Percentiles rank a stretch among this genome's conserved stretches.
These are phyloP conservation scores for Lomentospora prolificans DNA, from an alignment of 2,329 filamentous ascomycete genomes.

Conservation along the genomic window DNA sequence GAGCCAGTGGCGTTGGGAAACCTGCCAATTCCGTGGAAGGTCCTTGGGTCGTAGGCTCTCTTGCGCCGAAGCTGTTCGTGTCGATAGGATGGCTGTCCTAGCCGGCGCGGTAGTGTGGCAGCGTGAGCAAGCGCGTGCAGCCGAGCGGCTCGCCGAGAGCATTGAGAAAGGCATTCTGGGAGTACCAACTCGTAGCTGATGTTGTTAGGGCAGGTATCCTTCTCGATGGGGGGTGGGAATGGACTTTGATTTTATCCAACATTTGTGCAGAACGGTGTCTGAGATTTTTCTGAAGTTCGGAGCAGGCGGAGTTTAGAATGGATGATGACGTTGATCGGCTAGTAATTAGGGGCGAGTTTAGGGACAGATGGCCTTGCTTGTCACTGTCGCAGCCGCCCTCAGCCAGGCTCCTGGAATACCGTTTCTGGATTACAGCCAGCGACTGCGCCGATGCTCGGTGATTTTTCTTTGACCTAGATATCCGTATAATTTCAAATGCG, in stretches of 20 bases:
- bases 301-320: conserved; percentile 3
- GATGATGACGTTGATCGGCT: conserved; percentile 6
- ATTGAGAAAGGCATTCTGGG: conserved; percentile 19
- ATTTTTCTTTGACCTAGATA: no score
- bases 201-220: not conserved
- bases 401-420: no score
- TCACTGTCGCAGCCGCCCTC: not conserved
- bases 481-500: no score
- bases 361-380: not conserved
- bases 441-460: no score
- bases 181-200: not conserved
- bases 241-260: not conserved
- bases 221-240: not conserved
- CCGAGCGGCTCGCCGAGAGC: conserved; percentile 17
- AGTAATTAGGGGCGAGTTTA: not conserved
- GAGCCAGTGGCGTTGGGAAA: conserved; percentile 11
- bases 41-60: not conserved
- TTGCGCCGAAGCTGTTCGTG: conserved; percentile 1
- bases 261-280: not conserved
- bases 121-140: conserved; percentile 23
- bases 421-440: no score
- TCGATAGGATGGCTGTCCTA: not conserved
- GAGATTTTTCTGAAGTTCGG: conserved; percentile 5
- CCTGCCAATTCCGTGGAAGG: not conserved
- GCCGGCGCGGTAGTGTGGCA: conserved; percentile 16